Evolutionary conservation across 768 basidiomycete genomes (phyloP).

Genomic region (Psilocybe cubensis): DNA sequence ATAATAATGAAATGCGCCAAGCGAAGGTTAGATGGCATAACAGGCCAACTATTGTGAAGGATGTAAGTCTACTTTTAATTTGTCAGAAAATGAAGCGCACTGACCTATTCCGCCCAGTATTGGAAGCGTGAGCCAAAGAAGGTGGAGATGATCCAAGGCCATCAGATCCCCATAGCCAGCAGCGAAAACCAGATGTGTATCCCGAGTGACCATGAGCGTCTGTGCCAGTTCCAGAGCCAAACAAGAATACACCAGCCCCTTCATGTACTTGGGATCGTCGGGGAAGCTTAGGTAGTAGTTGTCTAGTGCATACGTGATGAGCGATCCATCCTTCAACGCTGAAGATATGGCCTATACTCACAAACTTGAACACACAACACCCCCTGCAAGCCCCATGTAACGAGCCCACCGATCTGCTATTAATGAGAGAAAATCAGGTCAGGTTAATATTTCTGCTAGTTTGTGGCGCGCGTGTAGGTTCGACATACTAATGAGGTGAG

Average conservation of each 20-base stretch:
- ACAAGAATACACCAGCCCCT: constrained; percentile 27
- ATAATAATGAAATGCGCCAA: constrained; percentile 28
- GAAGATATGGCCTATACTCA: constrained; percentile 15
- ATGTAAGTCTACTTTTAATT: constrained; percentile 2
- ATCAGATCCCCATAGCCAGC: constrained; percentile 26
- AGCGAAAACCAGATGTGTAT: constrained; percentile 30
- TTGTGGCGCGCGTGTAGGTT: no score
- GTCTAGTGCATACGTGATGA: constrained; percentile 19
- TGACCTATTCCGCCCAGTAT: constrained; percentile 28
- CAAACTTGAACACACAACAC: constrained; percentile 35
- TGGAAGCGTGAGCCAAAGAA: constrained; percentile 34
- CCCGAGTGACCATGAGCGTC: constrained; percentile 28
- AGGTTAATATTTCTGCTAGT: no score
- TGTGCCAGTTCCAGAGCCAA: constrained; percentile 31
- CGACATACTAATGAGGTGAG: constrained; percentile 15
- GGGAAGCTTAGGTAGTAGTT: constrained; percentile 35
- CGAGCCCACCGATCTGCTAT: constrained; percentile 29
- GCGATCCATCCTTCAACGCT: neutral
- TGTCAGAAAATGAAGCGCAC: constrained; percentile 11
- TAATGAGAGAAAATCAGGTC: neutral
- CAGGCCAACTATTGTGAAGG: constrained; percentile 18
- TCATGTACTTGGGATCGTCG: constrained; percentile 29
- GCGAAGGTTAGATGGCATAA: constrained; percentile 34
- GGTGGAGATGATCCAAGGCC: constrained; percentile 23
- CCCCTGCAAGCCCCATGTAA: constrained; percentile 33